Evolutionary conservation across 192 early-diverging fungal genomes (phyloP), one percentile per base, ranked within the genome.

Genomic region (Entomortierella chlamydospora): DNA sequence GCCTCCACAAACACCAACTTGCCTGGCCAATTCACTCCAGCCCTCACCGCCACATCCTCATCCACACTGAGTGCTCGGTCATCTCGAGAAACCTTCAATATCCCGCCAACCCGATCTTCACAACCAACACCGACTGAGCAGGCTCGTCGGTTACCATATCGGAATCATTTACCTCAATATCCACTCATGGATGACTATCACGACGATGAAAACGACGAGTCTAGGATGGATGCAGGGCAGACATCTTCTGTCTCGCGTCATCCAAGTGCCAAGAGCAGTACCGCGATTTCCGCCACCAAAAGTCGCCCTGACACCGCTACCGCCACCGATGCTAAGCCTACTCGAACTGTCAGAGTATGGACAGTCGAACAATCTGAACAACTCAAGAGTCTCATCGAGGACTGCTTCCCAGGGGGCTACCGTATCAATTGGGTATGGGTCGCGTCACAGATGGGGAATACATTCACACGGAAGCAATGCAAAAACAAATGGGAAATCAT

Each of bases 401-500:
- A 64, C 33, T 70, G 62, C n/a, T 79, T 79, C 57, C 76, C 76
- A 13, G 76, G 63, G 18, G 76, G 76, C 4, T 79, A 70, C 31
- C 76, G 76, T 12, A 79, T 79, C 63, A 79, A 79, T 22, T 79
- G 76, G 76, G 76, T 79, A 23, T 79, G 76, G 76, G 76, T 79
- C 10, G 76, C 76, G 1, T 70, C 76, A 4, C 76, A 79, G 52
- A 79, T 79, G 76, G 76, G 76, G 30, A 79, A 79, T 13, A 79
- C 76, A 0, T 79, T 79, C 28, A 79, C 76, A 9, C 61, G 76
- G 30, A 79, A 79, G 50, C 76, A 79, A 41, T 79, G 76, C 57
- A 79, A 79, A 57, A 79, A 79, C 57, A 79, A 79, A 30, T 79
- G 76, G 76, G 76, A 79, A 57, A 79, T 79, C n/a, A 79, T 79